A percentile compares a stretch with the other conserved stretches of the same genome.
Conservation (phyloP, 257 asterid genomes). For the Solanum paucissectum region DNA sequence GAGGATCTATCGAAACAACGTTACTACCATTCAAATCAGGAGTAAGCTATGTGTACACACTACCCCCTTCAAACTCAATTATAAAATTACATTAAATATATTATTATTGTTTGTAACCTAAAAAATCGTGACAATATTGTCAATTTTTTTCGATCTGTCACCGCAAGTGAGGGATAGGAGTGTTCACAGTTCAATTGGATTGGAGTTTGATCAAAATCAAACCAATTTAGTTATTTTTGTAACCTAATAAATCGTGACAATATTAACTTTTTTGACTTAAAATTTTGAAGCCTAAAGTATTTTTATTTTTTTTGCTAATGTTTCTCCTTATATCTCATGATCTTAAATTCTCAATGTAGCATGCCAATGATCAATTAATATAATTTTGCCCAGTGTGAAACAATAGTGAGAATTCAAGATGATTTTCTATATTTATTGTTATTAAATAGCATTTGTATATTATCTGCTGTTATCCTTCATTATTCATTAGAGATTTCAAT, state of each 20-base stretch:
- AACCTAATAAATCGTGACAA: no score
- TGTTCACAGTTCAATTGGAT: no score
- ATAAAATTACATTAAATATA: no score
- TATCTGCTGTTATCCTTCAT: background rate
- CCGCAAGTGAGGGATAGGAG: no score
- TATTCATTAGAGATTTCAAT: background rate
- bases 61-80: no score
- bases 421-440: background rate
- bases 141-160: background rate
- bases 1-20: no score
- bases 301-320: background rate
- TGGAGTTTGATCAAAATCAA: no score
- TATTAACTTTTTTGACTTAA: background rate
- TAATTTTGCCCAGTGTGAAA: background rate
- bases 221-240: no score
- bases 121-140: no score
- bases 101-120: background rate
- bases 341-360: background rate
- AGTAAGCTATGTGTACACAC: background rate
- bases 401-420: background rate
- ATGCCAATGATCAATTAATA: background rate
- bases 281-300: background rate
- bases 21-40: fast-evolving
- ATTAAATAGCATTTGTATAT: background rate
- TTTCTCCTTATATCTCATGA: background rate